Evolutionary conservation across 1,284 basidiomycete genomes (phyloP).

Genomic region (Cutaneotrichosporon mucoides): DNA sequence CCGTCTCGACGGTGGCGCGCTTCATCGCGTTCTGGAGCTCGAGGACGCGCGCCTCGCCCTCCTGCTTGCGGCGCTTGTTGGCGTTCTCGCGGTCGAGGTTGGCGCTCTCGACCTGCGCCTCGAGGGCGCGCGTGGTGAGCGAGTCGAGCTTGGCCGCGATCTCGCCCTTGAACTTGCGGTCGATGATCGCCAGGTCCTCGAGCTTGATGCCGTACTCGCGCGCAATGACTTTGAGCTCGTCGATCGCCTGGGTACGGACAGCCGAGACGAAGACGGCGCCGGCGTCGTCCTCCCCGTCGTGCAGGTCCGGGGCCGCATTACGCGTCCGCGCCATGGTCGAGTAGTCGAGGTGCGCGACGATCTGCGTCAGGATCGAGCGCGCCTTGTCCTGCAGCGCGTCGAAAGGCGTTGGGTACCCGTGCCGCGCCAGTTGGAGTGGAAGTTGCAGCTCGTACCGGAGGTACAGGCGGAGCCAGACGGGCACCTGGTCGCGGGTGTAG

Average conservation of each 20-base stretch:
- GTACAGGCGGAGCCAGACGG: conserved; percentile 19
- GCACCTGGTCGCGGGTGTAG: conserved; percentile 19
- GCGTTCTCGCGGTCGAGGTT: conserved; percentile 20
- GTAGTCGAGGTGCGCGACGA: conserved; percentile 17
- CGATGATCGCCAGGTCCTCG: conserved; percentile 17
- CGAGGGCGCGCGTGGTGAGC: conserved; percentile 15
- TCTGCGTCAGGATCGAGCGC: conserved; percentile 17
- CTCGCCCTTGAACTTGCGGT: conserved; percentile 18
- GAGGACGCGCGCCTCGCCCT: conserved; percentile 17
- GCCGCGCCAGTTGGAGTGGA: conserved; percentile 12
- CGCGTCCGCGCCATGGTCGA: conserved; percentile 15
- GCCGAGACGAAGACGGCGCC: conserved; percentile 15
- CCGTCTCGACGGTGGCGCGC: conserved; percentile 13
- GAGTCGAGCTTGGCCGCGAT: conserved; percentile 16
- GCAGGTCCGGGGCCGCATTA: conserved; percentile 11
- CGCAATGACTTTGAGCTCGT: conserved; percentile 18
- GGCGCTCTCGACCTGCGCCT: conserved; percentile 17
- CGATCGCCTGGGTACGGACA: conserved; percentile 16
- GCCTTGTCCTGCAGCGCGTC: conserved; percentile 22
- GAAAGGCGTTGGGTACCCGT: conserved; percentile 16
- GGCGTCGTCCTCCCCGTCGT: conserved; percentile 8
- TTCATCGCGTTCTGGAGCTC: conserved; percentile 19
- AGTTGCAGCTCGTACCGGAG: conserved; percentile 15
- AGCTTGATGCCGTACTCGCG: conserved; percentile 18
- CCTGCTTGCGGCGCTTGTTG: conserved; percentile 13